These are phyloP conservation scores for Leccinum subfulvum DNA, from an alignment of 1,284 basidiomycete species.

Conservation along the genomic window DNA sequence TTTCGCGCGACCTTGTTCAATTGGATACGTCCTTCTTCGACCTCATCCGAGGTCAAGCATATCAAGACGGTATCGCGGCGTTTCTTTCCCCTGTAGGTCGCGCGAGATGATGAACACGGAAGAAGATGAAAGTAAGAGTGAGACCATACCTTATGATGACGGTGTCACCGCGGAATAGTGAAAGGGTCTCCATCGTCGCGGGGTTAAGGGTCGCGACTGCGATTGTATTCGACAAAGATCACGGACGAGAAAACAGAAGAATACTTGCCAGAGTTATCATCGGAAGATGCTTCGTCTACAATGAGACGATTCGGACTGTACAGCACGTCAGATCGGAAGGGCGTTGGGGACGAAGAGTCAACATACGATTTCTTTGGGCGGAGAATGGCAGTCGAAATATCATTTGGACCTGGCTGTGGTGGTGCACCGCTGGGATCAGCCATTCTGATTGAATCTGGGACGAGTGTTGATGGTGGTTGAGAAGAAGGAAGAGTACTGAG, in stretches of 20 bases:
- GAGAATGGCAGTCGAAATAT: conserved; percentile 91
- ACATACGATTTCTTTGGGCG: conserved; percentile 95
- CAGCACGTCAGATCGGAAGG: conserved; percentile 15
- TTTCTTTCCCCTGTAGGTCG: conserved; percentile 78
- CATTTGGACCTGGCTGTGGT: conserved; percentile 74
- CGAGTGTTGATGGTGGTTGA: conserved; percentile 19
- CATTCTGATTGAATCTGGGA: conserved; percentile 37
- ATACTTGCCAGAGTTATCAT: conserved; percentile 85
- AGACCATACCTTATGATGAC: conserved; percentile 78
- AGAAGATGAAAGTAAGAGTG: neutral
- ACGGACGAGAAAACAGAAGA: neutral
- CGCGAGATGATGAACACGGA: conserved; percentile 9
- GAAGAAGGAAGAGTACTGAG: conserved; percentile 16
- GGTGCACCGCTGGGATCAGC: conserved; percentile 79
- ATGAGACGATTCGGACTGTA: conserved; percentile 89
- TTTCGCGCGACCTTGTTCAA: conserved; percentile 99
- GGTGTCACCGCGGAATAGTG: conserved; percentile 93
- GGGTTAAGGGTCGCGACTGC: conserved; percentile 92
- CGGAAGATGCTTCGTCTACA: conserved; percentile 87
- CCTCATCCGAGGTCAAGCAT: conserved; percentile 91
- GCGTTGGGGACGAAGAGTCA: neutral
- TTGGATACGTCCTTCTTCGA: conserved; percentile 97
- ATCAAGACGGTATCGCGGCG: conserved; percentile 95
- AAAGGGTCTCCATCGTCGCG: conserved; percentile 93
- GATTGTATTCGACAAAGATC: conserved; percentile 7